These are phyloP conservation scores for Dipodascus geniculatus DNA, from an alignment of 805 yeast species.

Conservation along the genomic window DNA sequence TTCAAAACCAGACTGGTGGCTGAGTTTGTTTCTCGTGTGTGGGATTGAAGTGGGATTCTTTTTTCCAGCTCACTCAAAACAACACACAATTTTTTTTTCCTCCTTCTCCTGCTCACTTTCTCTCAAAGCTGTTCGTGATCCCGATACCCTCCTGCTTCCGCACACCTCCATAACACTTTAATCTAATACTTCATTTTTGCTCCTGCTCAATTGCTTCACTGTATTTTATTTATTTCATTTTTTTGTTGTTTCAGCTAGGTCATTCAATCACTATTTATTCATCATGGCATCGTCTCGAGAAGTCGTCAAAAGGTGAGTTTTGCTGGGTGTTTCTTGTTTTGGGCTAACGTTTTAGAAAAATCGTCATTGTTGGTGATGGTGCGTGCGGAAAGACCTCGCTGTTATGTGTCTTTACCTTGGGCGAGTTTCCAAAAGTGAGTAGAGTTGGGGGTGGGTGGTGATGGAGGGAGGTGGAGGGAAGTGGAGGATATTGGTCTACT, in stretches of 20 bases:
- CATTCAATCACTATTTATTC: background rate
- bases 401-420: slow-evolving; percentile 81
- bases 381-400: slow-evolving; percentile 91
- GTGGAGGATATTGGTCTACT: background rate
- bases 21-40: background rate
- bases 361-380: slow-evolving; percentile 91
- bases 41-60: background rate
- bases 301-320: slow-evolving; percentile 4
- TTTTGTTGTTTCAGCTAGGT: background rate
- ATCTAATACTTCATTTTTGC: too few relatives aligned
- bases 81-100: background rate
- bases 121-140: too few relatives aligned
- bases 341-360: slow-evolving; percentile 44
- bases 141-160: too few relatives aligned
- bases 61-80: background rate
- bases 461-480: background rate
- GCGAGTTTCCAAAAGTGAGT: slow-evolving; percentile 77
- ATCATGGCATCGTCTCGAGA: slow-evolving; percentile 2
- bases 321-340: background rate
- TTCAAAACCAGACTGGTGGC: background rate
- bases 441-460: too few relatives aligned
- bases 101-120: background rate
- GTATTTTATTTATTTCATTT: background rate
- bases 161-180: too few relatives aligned
- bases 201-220: background rate